Base-by-base conservation (phyloP, 495 filamentous ascomycete species). In the Penicillium pulvis region DNA sequence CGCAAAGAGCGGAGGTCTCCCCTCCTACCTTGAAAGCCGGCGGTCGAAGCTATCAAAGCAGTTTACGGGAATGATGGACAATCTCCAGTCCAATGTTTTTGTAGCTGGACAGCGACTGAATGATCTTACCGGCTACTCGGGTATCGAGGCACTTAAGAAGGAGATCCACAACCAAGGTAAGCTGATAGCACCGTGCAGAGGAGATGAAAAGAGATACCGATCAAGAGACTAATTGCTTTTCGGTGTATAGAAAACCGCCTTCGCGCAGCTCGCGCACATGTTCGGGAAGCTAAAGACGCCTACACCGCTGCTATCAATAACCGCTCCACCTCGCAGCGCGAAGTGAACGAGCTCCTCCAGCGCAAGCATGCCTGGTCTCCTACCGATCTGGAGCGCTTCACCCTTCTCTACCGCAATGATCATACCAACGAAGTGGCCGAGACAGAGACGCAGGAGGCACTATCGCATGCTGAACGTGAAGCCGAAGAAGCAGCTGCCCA, bases 401-500 rank as follows among this genome's bases (percentile, higher is more conserved):
- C 96, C 33, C 79, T 83, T 7, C 83, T 98, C 26, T 97, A 98
- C 75, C 84, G 94, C 14, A 87, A 87, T 47, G 94, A 98, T 72
- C 95, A 98, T 69, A 82, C 89, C 62, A 92, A 97, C 65, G 94
- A 98, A 66, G 89, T 93, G 28, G 84, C 85, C n/a, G 92, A 97
- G 56, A 73, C 79, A n/a, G 81, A 83, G 52, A 87, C 92, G 0
- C 85, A 89, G 55, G 83, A 87, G 24, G 83, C 81, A 16, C 76
- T 97, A 48, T 80, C 85, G n/a, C 76, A 80, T 39, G 85, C 90
- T 0, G 94, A 98, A 73, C 79, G 83, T 42, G 83, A 87, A 33
- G 85, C 92, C 12, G 89, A 94, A 74, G 86, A 90, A 47, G 84
- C 91, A 2, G 82, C 86, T 26, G 80, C 85, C 8, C 82, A 85